phyloP scores from a whole-genome alignment of 164 flowering plant genomes.

The Nelumbo lutea region DNA sequence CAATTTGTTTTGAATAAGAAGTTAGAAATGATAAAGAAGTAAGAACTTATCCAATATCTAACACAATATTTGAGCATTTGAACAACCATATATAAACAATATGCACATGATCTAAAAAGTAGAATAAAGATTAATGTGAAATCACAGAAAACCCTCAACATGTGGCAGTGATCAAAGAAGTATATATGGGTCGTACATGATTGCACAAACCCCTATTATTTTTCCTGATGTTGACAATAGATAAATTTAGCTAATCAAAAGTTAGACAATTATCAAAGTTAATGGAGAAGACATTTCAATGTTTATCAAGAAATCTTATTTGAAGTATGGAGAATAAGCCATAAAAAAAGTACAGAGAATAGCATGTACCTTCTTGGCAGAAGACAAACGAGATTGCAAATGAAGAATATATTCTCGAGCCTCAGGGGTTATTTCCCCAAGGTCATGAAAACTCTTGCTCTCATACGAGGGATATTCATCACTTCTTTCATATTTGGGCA shows the following conservation, averaged over 20 bases:
- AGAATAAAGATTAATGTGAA: too few species aligned
- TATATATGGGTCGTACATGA: neutral
- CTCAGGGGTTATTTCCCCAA: conserved; percentile 66
- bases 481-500: conserved; percentile 17
- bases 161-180: too few species aligned
- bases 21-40: too few species aligned
- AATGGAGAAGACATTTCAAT: neutral
- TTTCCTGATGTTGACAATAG: too few species aligned
- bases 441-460: conserved; percentile 31
- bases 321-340: neutral
- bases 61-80: too few species aligned
- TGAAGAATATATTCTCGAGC: conserved; percentile 51
- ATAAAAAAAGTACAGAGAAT: neutral
- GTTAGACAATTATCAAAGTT: neutral
- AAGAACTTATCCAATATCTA: too few species aligned
- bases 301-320: neutral
- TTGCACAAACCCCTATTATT: too few species aligned
- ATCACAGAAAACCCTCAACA: too few species aligned
- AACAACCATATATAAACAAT: too few species aligned
- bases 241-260: neutral
- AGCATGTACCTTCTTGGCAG: conserved; percentile 50
- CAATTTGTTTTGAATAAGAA: too few species aligned
- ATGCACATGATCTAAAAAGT: too few species aligned
- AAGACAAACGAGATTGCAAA: conserved; percentile 55
- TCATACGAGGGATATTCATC: conserved; percentile 21